A percentile compares a stretch with the other conserved stretches of the same genome.
phyloP scores from a whole-genome alignment of 2,329 filamentous ascomycete species.

The Podosphaera xanthii region DNA sequence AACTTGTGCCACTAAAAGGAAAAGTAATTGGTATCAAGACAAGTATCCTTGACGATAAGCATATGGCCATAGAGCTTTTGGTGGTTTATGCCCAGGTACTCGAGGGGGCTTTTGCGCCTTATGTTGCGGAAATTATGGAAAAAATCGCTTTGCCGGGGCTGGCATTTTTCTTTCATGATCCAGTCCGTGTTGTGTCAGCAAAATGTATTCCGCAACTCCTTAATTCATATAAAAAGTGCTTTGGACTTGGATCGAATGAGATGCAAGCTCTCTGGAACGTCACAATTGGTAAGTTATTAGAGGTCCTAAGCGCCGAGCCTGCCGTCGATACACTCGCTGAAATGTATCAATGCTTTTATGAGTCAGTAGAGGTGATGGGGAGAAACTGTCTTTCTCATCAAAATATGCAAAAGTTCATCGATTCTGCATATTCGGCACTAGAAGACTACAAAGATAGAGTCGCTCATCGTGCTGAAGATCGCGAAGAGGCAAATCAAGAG shows the following conservation, averaged over 20 bases:
- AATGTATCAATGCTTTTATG: constrained; percentile 99
- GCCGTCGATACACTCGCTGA: constrained; percentile 90
- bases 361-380: constrained; percentile 84
- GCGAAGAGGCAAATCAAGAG: constrained; percentile 46
- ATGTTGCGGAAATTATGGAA: constrained; percentile 82
- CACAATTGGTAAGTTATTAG: constrained; percentile 75
- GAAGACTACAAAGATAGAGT: constrained; percentile 87
- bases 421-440: constrained; percentile 62
- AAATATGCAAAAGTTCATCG: constrained; percentile 74
- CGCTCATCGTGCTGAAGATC: constrained; percentile 60
- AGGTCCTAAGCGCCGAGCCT: constrained; percentile 81
- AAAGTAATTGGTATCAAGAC: constrained; percentile 98
- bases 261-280: constrained; percentile 64
- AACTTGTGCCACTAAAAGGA: constrained; percentile 85
- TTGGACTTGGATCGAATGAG: constrained; percentile 57
- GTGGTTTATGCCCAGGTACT: constrained; percentile 93
- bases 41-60: constrained; percentile 90
- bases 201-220: constrained; percentile 86
- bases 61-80: constrained; percentile 96
- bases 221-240: constrained; percentile 81
- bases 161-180: constrained; percentile 98
- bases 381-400: constrained; percentile 55
- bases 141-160: constrained; percentile 85
- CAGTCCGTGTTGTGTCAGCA: constrained; percentile 80
- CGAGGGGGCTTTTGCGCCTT: constrained; percentile 79